A percentile compares a stretch with the other conserved stretches of the same genome.
phyloP scores from a whole-genome alignment of 495 filamentous ascomycete species.

The Aspergillus bertholletiae region DNA sequence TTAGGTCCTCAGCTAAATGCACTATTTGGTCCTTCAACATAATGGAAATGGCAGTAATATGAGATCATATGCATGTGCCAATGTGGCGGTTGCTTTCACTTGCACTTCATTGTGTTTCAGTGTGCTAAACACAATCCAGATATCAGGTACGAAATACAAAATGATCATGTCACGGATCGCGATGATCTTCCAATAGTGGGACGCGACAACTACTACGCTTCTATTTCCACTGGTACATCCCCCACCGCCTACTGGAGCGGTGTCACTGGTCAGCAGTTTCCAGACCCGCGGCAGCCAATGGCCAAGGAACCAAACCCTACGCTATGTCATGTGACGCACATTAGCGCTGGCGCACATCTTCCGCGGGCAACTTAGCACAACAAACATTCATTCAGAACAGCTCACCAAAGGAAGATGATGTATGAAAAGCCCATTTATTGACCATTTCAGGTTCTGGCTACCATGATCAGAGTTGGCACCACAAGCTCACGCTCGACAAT shows the following conservation, averaged over 20 bases:
- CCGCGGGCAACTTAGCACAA: too few species aligned
- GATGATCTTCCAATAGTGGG: neutral
- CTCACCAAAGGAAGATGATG: too few species aligned
- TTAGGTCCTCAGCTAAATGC: neutral
- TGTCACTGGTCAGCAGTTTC: too few species aligned
- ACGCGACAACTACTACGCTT: neutral
- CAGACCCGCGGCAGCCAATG: too few species aligned
- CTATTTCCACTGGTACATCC: neutral
- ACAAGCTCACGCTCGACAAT: conserved; percentile 96
- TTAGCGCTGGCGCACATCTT: conserved; percentile 7
- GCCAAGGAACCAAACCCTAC: conserved; percentile 22
- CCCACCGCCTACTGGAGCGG: neutral
- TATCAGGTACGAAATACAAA: too few species aligned
- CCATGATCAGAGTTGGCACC: too few species aligned
- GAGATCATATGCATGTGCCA: neutral
- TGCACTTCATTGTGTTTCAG: neutral
- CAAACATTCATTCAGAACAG: too few species aligned
- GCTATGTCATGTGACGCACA: conserved; percentile 45
- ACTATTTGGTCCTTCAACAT: neutral
- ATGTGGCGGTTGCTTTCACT: neutral
- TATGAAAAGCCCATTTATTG: conserved; percentile 89
- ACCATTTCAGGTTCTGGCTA: conserved; percentile 99
- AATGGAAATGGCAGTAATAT: neutral
- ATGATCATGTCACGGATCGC: neutral
- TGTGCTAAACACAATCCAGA: neutral